Conservation (phyloP, 345 rosid species). For the Jatropha curcas region DNA sequence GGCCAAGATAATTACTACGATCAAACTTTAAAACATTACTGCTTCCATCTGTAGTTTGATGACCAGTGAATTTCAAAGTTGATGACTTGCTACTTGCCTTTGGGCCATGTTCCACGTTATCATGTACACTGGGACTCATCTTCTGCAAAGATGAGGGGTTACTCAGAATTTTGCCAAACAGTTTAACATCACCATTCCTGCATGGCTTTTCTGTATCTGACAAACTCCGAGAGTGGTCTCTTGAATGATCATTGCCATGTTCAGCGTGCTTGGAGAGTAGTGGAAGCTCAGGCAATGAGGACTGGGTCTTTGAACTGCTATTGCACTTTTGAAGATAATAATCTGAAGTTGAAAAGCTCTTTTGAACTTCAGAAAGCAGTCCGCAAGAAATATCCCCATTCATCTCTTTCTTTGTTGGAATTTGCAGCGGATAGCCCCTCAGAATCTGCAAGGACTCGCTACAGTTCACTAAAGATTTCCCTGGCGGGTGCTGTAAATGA, state of each 20-base stretch:
- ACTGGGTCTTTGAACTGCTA: conserved; percentile 30
- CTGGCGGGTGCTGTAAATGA: conserved; percentile 27
- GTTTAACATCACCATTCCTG: conserved; percentile 71
- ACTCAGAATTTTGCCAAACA: conserved; percentile 81
- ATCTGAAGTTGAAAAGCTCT: conserved; percentile 31
- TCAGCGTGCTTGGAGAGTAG: conserved; percentile 33
- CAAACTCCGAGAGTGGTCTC: conserved; percentile 40
- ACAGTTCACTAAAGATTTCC: conserved; percentile 29
- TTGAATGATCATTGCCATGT: conserved; percentile 36
- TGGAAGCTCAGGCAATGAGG: conserved; percentile 43
- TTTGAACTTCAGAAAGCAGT: conserved; percentile 42
- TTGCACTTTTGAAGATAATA: conserved; percentile 61
- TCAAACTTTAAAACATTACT: conserved; percentile 45
- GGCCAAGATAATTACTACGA: conserved; percentile 39
- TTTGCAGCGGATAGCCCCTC: conserved; percentile 44
- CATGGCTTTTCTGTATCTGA: conserved; percentile 50
- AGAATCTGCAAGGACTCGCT: conserved; percentile 42
- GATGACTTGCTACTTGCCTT: conserved; percentile 42
- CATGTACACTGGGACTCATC: conserved; percentile 25
- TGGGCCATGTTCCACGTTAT: conserved; percentile 38
- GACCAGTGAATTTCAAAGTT: conserved; percentile 39
- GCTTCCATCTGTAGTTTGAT: conserved; percentile 33
- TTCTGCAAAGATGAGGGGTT: conserved; percentile 36
- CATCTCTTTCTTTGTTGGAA: conserved; percentile 44
- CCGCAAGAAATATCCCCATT: conserved; percentile 43